These are phyloP conservation scores for Aspergillus carlsbadensis DNA, from an alignment of 495 filamentous ascomycete genomes.

Conservation along the genomic window DNA sequence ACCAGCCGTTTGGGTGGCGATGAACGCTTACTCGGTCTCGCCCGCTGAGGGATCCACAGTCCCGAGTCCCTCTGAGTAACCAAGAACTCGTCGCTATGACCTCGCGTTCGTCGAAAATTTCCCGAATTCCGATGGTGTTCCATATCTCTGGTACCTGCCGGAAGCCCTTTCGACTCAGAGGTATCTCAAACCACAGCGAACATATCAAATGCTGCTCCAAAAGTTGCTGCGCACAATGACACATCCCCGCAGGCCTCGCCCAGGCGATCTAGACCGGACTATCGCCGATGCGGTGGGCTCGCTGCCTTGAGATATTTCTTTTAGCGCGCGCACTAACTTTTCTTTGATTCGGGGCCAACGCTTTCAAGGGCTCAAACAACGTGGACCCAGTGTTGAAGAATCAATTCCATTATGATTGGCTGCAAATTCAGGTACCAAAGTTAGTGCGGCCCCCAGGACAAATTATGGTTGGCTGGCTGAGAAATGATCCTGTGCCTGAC, in stretches of 20 bases:
- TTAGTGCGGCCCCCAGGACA: not conserved
- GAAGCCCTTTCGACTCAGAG: not conserved
- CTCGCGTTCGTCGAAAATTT: not conserved
- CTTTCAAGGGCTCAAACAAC: slow-evolving; percentile 3
- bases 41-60: slow-evolving; percentile 1
- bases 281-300: not conserved
- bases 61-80: too few relatives aligned
- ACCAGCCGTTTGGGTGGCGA: slow-evolving; percentile 1
- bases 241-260: not conserved
- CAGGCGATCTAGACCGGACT: not conserved
- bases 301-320: slow-evolving; percentile 4
- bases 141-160: not conserved
- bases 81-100: too few relatives aligned
- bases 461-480: not conserved
- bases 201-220: not conserved
- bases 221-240: not conserved
- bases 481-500: slow-evolving; percentile 3
- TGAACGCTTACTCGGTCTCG: slow-evolving; percentile 7
- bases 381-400: not conserved
- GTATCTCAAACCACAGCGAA: not conserved
- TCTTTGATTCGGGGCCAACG: not conserved
- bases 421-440: not conserved
- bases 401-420: slow-evolving; percentile 5
- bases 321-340: not conserved
- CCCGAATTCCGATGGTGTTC: not conserved